Evolutionary conservation across 78 protist genomes (phyloP), one percentile per base, ranked within the genome.

Genomic region (Tieghemostelium lacteum): DNA sequence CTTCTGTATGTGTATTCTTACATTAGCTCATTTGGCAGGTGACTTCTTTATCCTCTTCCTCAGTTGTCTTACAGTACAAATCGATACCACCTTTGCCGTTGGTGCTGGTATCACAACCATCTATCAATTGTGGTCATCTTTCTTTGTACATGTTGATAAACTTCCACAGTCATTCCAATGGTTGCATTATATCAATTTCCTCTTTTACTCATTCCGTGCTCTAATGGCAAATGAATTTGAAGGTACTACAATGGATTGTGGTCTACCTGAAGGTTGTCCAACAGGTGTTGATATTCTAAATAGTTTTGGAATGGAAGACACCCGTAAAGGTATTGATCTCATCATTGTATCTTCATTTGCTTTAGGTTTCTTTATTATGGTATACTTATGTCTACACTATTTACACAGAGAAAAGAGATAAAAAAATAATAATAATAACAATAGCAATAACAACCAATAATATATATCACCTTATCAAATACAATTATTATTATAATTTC

Each of bases 331-430:
- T 66, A 66, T 66, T 28, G 73, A 78, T 29, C 39, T 78, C 31
- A 62, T 55, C 24, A 78, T 78, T 39, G 88, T 78, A 0, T 50
- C 76, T 6, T 34, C 88, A 8, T 78, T 78, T 67, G 88, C 88
- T 0, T n/a, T 33, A 29, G 40, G 49, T 12, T 78, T 78, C 75
- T 78, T 78, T 40, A 0, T 33, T 26, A n/a, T 65, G 61, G 88
- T 78, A 8, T 78, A 65, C 45, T 16, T 66, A 19, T 65, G 75
- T 66, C 40, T 78, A 55, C 88, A 78, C 39, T 66, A 67, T 40
- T 66, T 78, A 39, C 88, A 78, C 3, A 78, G 75, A 78, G 88
- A 78, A 55, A 78, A 78, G 75, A 78, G 88, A 78, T 78, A 78
- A 67, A 78, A 3, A 10, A 70, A 49, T 49, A 12, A 49, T 49